Conservation (phyloP, 371 early-diverging fungal species). For the Saksenaea oblongispora region DNA sequence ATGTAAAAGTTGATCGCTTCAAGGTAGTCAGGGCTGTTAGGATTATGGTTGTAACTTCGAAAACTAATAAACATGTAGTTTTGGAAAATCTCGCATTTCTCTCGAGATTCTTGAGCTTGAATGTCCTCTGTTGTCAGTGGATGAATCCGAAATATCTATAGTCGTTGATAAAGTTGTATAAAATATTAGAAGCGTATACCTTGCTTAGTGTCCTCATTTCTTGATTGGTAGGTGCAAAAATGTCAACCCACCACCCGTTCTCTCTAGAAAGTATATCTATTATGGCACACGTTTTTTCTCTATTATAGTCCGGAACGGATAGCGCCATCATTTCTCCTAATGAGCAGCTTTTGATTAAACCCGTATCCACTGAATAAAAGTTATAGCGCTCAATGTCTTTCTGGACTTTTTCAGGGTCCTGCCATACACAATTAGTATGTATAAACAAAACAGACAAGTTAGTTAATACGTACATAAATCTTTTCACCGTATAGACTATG, state of each 20-base stretch:
- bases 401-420: slow-evolving; percentile 35
- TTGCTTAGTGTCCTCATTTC: slow-evolving; percentile 79
- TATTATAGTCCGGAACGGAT: slow-evolving; percentile 17
- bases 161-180: slow-evolving; percentile 1
- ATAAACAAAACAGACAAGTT: neutral
- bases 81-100: slow-evolving; percentile 91
- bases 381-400: slow-evolving; percentile 49
- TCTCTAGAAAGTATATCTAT: slow-evolving; percentile 42
- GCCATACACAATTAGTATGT: neutral
- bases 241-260: slow-evolving; percentile 87
- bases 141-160: slow-evolving; percentile 66
- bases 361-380: slow-evolving; percentile 57
- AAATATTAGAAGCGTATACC: slow-evolving; percentile 27
- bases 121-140: slow-evolving; percentile 94
- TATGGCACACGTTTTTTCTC: slow-evolving; percentile 8
- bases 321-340: slow-evolving; percentile 42
- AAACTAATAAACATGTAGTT: slow-evolving; percentile 93
- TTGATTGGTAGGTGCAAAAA: slow-evolving; percentile 73
- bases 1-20: slow-evolving; percentile 85
- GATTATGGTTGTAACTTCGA: slow-evolving; percentile 74
- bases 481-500: slow-evolving; percentile 34
- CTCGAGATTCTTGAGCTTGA: slow-evolving; percentile 85
- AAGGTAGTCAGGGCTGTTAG: slow-evolving; percentile 70
- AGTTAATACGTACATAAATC: slow-evolving; percentile 15
- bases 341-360: slow-evolving; percentile 51